Percentiles rank a stretch among this genome's conserved stretches.
Evolutionary conservation across 1,284 basidiomycete genomes (phyloP).

Genomic region (Cutaneotrichosporon sp.): DNA sequence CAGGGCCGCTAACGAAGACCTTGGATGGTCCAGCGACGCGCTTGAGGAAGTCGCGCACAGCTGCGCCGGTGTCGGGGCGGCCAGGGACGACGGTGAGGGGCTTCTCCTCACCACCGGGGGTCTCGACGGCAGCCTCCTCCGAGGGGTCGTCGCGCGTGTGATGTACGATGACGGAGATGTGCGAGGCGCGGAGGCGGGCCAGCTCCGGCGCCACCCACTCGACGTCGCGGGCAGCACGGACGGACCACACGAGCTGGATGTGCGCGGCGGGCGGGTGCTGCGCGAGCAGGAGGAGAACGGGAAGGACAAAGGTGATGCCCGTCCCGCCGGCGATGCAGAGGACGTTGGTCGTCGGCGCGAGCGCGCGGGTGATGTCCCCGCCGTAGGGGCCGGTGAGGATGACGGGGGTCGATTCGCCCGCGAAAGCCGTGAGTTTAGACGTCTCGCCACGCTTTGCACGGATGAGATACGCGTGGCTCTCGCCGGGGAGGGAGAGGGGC

Average conservation of each 20-base stretch:
- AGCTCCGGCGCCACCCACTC: constrained; percentile 36
- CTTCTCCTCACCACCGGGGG: not conserved
- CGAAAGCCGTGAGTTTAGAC: constrained; percentile 13
- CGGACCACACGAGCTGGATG: constrained; percentile 34
- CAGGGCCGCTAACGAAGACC: constrained; percentile 36
- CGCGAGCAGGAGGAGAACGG: constrained; percentile 31
- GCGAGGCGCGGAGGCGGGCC: constrained; percentile 18
- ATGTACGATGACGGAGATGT: constrained; percentile 26
- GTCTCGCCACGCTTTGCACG: constrained; percentile 37
- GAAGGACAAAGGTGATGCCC: constrained; percentile 39
- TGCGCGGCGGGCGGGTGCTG: constrained; percentile 14
- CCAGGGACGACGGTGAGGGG: not conserved
- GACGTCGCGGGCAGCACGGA: constrained; percentile 28
- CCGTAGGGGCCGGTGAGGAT: constrained; percentile 41
- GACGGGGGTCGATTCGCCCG: constrained; percentile 22
- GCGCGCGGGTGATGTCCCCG: constrained; percentile 20
- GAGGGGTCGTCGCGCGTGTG: constrained; percentile 20
- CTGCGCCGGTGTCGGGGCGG: not conserved
- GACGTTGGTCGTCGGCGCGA: constrained; percentile 35
- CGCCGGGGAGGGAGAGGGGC: constrained; percentile 32
- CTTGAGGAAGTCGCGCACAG: constrained; percentile 13
- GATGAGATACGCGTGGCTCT: constrained; percentile 31
- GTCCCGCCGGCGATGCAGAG: constrained; percentile 41
- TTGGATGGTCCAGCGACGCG: constrained; percentile 6
- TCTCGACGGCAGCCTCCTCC: not conserved